A percentile compares a stretch with the other conserved stretches of the same genome.
Evolutionary conservation across 2,329 filamentous ascomycete species (phyloP).

Genomic region (Trichoderma koningii): DNA sequence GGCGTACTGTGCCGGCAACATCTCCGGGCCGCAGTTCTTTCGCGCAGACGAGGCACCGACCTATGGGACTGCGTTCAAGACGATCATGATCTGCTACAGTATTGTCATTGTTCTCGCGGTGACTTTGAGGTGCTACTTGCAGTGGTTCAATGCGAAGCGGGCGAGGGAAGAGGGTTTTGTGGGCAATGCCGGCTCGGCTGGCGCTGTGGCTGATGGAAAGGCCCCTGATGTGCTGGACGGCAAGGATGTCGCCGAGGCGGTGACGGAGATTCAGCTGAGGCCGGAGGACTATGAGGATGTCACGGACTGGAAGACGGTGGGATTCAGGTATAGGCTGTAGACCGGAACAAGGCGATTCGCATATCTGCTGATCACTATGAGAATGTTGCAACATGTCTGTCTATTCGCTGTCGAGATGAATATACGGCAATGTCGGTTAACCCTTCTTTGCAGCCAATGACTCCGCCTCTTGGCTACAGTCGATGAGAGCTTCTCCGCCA

Average conservation of each 20-base stretch:
- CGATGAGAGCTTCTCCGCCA: constrained; percentile 16
- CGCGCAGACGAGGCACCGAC: constrained; percentile 50
- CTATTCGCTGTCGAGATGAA: too few relatives aligned
- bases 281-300: constrained; percentile 57
- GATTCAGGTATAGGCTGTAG: constrained; percentile 60
- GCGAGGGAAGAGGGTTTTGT: constrained; percentile 47
- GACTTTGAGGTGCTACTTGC: constrained; percentile 51
- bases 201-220: constrained; percentile 44
- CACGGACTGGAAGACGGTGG: constrained; percentile 61
- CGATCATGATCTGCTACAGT: constrained; percentile 59
- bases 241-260: constrained; percentile 37
- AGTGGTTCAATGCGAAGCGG: constrained; percentile 48
- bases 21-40: constrained; percentile 59
- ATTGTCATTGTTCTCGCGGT: constrained; percentile 50
- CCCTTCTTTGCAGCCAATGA: neutral
- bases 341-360: neutral
- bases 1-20: constrained; percentile 59
- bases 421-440: too few relatives aligned
- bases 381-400: neutral
- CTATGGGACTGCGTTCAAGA: constrained; percentile 56
- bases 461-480: neutral
- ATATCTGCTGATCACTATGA: too few relatives aligned
- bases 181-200: constrained; percentile 47
- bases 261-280: constrained; percentile 43
- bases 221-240: constrained; percentile 36